Evolutionary conservation across 2,329 filamentous ascomycete species (phyloP), one percentile per base, ranked within the genome.

Genomic region (Aureobasidium melanogenum): DNA sequence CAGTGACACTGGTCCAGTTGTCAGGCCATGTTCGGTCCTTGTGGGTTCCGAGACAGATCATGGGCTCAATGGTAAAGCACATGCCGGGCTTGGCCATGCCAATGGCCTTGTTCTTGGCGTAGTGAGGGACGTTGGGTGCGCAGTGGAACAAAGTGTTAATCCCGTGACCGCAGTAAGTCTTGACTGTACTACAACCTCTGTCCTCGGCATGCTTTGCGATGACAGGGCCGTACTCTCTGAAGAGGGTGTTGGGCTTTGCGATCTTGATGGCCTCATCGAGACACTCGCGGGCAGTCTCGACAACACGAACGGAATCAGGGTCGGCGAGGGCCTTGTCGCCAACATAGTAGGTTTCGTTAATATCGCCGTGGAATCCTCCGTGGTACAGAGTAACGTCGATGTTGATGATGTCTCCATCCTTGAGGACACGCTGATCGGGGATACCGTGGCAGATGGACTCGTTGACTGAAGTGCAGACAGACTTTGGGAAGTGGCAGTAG

Each of bases 401-500:
- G 77, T 99, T 99, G 70, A 99, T 79, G 66, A 99, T 97, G 70
- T 99, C 94, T 64, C 94, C 94, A 67, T 99, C 93, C 65, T 91
- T 77, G 1, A 99, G 82, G 8, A 88, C 81, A 60, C 94, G 85
- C 73, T 96, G 86, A 71, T 99, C 94, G 17, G 94, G 94, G 65
- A 99, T 99, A 58, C 94, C 94, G 80, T 99, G 94, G 79, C 94
- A 99, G 74, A 99, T 97, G 66, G 96, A 89, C 76, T 99, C 94
- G 79, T 99, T 99, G 54, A 89, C 78, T 2, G 93, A 97, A 3
- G 93, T 97, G 77, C 94, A 99, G 64, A 97, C 89, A 0, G 94
- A 99, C 78, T 99, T 99, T 66, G 94, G 94, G 77, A 97, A 99
- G 75, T 92, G 82, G 79, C 89, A 89, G 77, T 97, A 97, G 78